phyloP scores from a whole-genome alignment of 73 alveolate genomes.

The Uronychia binucleata region DNA sequence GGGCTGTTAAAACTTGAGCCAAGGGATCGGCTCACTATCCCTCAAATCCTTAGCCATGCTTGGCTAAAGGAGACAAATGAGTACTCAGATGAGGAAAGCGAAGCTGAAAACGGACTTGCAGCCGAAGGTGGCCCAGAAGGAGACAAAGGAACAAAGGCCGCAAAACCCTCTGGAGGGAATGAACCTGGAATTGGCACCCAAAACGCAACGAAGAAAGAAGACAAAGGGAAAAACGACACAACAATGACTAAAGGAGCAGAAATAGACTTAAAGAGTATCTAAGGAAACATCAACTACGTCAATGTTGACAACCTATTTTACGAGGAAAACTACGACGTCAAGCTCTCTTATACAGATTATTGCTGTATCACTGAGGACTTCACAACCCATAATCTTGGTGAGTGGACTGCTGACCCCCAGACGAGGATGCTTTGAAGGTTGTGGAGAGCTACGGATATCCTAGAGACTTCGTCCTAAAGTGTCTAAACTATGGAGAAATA shows the following conservation, averaged over 20 bases:
- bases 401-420: conserved; percentile 19
- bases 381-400: conserved; percentile 61
- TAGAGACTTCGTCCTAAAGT: conserved; percentile 37
- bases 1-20: conserved; percentile 77
- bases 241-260: conserved; percentile 9
- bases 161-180: background rate
- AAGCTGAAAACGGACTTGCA: conserved; percentile 10
- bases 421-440: conserved; percentile 56
- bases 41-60: conserved; percentile 86
- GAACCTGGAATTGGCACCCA: background rate
- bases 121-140: background rate
- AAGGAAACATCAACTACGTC: conserved; percentile 60
- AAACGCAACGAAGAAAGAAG: background rate
- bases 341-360: conserved; percentile 63
- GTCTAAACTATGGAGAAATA: conserved; percentile 58
- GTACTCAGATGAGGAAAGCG: conserved; percentile 30
- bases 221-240: background rate
- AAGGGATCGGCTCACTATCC: conserved; percentile 67
- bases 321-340: conserved; percentile 14
- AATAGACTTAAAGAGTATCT: conserved; percentile 45
- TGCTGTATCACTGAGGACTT: conserved; percentile 71
- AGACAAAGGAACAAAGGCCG: background rate
- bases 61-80: conserved; percentile 74
- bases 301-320: conserved; percentile 67
- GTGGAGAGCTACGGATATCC: conserved; percentile 63